phyloP scores from a whole-genome alignment of 2,329 filamentous ascomycete species.

The Cordyceps javanica region DNA sequence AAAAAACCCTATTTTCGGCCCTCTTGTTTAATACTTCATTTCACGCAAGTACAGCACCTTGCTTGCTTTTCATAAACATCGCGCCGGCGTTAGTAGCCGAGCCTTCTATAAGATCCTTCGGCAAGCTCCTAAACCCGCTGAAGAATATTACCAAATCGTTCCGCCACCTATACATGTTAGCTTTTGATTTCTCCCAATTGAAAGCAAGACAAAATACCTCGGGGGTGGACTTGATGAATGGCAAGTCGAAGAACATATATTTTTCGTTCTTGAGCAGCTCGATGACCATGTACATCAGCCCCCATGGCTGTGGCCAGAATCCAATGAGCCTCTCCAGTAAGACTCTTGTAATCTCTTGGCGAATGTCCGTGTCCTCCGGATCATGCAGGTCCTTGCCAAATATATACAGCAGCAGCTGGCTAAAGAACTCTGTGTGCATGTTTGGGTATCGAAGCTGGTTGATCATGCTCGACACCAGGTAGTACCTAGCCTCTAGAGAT shows the following conservation, averaged over 20 bases:
- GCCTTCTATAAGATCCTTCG: not conserved
- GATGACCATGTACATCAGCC: slow-evolving; percentile 77
- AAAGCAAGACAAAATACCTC: slow-evolving; percentile 53
- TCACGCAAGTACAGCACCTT: not conserved
- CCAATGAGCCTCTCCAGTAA: slow-evolving; percentile 82
- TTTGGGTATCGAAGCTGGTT: slow-evolving; percentile 92
- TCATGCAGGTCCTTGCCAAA: slow-evolving; percentile 71
- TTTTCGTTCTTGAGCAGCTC: slow-evolving; percentile 89
- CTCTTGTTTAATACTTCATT: not conserved
- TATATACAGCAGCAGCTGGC: slow-evolving; percentile 73
- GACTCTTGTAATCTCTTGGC: slow-evolving; percentile 85
- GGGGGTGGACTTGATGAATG: slow-evolving; percentile 83
- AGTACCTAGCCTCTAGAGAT: slow-evolving; percentile 73
- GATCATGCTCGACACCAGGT: slow-evolving; percentile 74
- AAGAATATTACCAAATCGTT: slow-evolving; percentile 30
- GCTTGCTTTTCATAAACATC: slow-evolving; percentile 2
- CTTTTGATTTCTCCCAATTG: not conserved
- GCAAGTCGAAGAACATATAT: slow-evolving; percentile 87
- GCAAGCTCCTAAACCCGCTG: slow-evolving; percentile 24
- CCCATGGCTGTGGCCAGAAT: slow-evolving; percentile 93
- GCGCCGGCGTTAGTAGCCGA: not conserved
- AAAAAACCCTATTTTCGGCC: not conserved
- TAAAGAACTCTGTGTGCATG: slow-evolving; percentile 88
- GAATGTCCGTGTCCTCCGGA: slow-evolving; percentile 73
- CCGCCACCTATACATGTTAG: slow-evolving; percentile 27